Base-by-base conservation (phyloP, 2,329 filamentous ascomycete genomes). In the Endothia cerciana region DNA sequence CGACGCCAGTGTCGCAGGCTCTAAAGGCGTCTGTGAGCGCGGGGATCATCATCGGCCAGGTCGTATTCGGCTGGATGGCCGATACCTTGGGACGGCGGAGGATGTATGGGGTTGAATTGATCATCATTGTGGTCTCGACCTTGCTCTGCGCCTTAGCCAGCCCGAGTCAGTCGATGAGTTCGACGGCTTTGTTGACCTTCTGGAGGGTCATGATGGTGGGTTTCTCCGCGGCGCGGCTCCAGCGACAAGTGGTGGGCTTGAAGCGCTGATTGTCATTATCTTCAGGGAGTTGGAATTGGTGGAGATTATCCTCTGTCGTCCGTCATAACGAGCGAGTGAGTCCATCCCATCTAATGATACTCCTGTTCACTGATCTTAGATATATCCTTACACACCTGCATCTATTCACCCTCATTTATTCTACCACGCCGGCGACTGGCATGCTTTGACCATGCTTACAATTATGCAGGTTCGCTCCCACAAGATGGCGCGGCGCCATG, bases 11-110 rank as follows among this genome's bases (percentile, higher is more conserved):
- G 40, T 89, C 89, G 70, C 92, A 91, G 60, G 88, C 90, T 1
- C 87, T 96, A 75, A 94, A 94, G 75, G 89, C 90, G n/a, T 88
- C 91, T 3, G 94, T 91, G 11, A 92, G 89, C 51, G 89, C 87
- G 36, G 92, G 92, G 49, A 93, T 92, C 36, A 86, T 95, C 33
- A 79, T 95, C 59, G 92, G 92, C 33, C 92, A 94, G 78, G 76
- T 94, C 47, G 78, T 88, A 19, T 95, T 95, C 74, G 92, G 92
- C 66, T 91, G 86, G 81, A 78, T 94, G 45, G 92, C 91, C 60
- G 92, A 95, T 78, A 82, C 86, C 3, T 84, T 92, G 64, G 92
- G 92, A 56, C 87, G 92, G 51, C 89, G 92, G 74, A 87, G 86
- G 71, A 94, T 96, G 90, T 95, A 95, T 74, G 92, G 92, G 59